These are phyloP conservation scores for Clavispora carvajalis DNA, from an alignment of 805 yeast species.

Conservation along the genomic window DNA sequence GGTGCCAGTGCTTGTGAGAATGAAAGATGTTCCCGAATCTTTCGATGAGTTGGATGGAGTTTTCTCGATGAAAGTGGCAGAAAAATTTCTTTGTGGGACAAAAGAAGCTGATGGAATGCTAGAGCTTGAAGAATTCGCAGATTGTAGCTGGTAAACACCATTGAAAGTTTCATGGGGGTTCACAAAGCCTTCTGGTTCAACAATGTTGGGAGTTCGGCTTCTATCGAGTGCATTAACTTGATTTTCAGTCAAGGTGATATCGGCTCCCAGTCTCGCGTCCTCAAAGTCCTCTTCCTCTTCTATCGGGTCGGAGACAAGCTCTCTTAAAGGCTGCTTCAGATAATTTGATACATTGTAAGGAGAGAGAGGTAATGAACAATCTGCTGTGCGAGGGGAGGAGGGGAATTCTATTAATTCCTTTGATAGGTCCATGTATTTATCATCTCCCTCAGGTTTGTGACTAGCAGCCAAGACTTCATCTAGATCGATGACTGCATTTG, in stretches of 20 bases:
- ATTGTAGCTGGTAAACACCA: conserved; percentile 22
- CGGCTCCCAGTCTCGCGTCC: conserved; percentile 7
- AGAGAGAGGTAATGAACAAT: conserved; percentile 8
- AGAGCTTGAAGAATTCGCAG: conserved; percentile 32
- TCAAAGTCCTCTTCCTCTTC: conserved; percentile 20
- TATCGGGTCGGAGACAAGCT: conserved; percentile 15
- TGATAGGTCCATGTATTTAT: conserved; percentile 1
- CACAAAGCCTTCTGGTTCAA: conserved; percentile 10
- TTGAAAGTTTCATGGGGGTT: conserved; percentile 20
- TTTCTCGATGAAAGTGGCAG: conserved; percentile 23
- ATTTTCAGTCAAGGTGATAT: not conserved
- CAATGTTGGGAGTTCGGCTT: not conserved
- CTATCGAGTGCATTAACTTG: not conserved
- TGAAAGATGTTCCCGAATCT: conserved; percentile 18
- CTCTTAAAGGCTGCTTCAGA: conserved; percentile 28
- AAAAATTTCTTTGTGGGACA: conserved; percentile 1
- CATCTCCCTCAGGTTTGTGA: conserved; percentile 19
- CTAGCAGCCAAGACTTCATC: conserved; percentile 45
- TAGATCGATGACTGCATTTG: conserved; percentile 53
- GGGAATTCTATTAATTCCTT: conserved; percentile 23
- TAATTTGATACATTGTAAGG: conserved; percentile 17
- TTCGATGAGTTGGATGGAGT: conserved; percentile 29
- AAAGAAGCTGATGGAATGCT: conserved; percentile 19
- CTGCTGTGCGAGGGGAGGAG: conserved; percentile 20
- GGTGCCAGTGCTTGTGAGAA: conserved; percentile 7